Base-by-base conservation (phyloP, 2,329 filamentous ascomycete species). In the Claviceps citrina region DNA sequence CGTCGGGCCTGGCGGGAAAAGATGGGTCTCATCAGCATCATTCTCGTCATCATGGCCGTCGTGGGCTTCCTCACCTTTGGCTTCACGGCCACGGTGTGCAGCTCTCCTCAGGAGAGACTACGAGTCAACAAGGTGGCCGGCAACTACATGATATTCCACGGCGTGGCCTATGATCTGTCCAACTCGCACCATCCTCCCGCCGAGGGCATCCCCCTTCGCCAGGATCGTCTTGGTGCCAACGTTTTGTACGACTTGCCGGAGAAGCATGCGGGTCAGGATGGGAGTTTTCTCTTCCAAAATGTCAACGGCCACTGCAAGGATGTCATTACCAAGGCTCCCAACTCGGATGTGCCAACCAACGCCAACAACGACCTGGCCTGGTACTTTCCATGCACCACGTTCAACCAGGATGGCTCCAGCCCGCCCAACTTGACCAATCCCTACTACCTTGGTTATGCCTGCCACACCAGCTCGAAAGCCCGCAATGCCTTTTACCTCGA, bases 1-100 rank as follows among this genome's bases (percentile, higher is more conserved):
- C 81, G 86, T 55, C 75, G 85, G 53, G 91, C 91, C 2, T 98
- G 91, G 91, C 76, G 91, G 49, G 91, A 98, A 58, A 98, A 98
- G 70, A 93, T 98, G 69, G 91, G 91, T 2, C 65, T 98, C 43
- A 84, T 95, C 63, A 94, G 87, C 62, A 78, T 98, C 55, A 98
- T 98, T 56, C 56, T 94, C 25, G 56, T 81, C 44, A 87, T 96
- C 55, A 93, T 87, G 68, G 73, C 76, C 8, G 77, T 87, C 54
- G 89, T 98, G 36, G 91, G 91, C 54, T 98, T 89, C 64, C 66
- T 98, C 40, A 98, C 91, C 0, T 98, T 98, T 54, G 91, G 91
- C 33, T 98, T 98, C 62, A 96, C 84, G 4, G 73, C 82, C 44
- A 78, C 78, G 4, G 91, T 98, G 15, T 98, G 91, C 58, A 77